phyloP scores from a whole-genome alignment of 163 green algal species.

The Scenedesmus sp. region DNA sequence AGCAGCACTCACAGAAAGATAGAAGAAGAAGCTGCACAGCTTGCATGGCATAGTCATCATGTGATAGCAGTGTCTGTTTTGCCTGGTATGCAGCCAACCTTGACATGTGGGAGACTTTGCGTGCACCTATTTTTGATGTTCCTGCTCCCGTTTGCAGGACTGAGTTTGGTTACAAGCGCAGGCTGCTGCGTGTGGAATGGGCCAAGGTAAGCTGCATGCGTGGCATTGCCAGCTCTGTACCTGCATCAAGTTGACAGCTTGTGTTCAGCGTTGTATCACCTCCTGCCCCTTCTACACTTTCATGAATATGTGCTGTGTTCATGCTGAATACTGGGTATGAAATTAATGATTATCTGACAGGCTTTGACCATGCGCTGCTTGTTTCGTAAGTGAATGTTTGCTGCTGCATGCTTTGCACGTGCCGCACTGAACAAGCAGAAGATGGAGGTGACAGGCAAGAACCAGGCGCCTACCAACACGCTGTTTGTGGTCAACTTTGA shows the following conservation, averaged over 20 bases:
- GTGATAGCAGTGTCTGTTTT: neutral
- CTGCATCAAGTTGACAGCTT: neutral
- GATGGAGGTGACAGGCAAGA: constrained; percentile 56
- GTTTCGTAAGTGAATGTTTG: neutral
- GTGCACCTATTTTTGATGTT: neutral
- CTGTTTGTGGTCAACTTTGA: constrained; percentile 91
- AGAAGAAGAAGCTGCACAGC: neutral
- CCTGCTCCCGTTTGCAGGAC: constrained; percentile 31
- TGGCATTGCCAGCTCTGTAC: neutral
- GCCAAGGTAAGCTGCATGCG: constrained; percentile 73
- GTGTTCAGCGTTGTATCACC: neutral
- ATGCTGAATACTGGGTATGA: too few relatives aligned
- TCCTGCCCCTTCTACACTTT: neutral
- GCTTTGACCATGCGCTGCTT: neutral
- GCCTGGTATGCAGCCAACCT: neutral
- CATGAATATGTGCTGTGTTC: neutral
- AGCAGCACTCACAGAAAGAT: too few relatives aligned
- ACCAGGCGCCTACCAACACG: constrained; percentile 68
- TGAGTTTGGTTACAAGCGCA: constrained; percentile 69
- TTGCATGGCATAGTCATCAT: neutral
- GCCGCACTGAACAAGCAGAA: constrained; percentile 52
- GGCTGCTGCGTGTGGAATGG: constrained; percentile 81
- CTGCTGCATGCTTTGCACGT: neutral
- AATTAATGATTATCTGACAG: too few relatives aligned
- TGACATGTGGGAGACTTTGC: neutral